Base-by-base conservation (phyloP, 345 rosid genomes). In the Brassica cretica region DNA sequence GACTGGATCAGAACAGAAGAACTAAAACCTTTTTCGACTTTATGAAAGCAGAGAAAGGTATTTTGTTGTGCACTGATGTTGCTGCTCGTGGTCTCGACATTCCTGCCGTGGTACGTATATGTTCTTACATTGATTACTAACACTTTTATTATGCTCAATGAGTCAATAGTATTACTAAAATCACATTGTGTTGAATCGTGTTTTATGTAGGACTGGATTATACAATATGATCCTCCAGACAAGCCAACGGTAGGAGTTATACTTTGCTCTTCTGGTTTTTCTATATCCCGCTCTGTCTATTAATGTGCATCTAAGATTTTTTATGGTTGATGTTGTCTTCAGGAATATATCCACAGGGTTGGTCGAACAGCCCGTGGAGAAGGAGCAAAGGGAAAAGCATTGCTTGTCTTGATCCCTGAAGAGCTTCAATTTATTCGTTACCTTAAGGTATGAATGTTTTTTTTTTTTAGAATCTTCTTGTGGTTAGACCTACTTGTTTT, bases 351-450 rank as follows among this genome's bases (percentile, higher is more conserved):
- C 72, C 99, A 96, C 74, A 87, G 99, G 84, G 99, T 96, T 78
- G 99, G 99, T 80, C 96, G 97, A 78, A 96, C 98, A 71, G 98
- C 99, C 10, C 98, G 98, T 78, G 99, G 99, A 27, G 98, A 96
- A 90, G 99, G 97, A 79, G 92, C 88, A 78, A 89, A 86, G 78
- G 99, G 99, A 81, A 96, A 91, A 76, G 99, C 99, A 3, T 73
- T 96, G 71, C 94, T 93, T 70, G 88, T 93, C 82, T 73, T 96
- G 74, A 96, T 91, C 73, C 98, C 98, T 16, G 98, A 96, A 73
- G 99, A 96, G 87, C 83, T 90, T 64, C 94, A 89, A 67, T 96
- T 93, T 84, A 84, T 96, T 80, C 92, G 86, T 15, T 91, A 96
- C 80, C 90, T 96, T 15, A 96, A 93, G 97, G 98, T 93, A 9